phyloP scores from a whole-genome alignment of 139 green algal genomes.

The Tetradesmus lagerheimii region DNA sequence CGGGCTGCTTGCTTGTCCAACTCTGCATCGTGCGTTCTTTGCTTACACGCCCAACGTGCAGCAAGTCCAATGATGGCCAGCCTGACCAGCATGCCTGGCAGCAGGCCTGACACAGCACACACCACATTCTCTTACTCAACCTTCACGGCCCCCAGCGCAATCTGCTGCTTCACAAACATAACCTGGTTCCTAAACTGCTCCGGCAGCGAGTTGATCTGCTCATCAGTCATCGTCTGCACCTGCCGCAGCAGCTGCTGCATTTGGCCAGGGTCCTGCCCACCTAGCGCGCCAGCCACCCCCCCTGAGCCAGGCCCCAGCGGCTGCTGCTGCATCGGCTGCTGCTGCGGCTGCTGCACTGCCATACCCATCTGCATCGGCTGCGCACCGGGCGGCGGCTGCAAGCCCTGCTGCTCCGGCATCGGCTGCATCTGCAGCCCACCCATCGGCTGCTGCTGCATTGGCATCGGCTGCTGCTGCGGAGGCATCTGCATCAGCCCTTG shows the following conservation, averaged over 20 bases:
- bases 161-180: conserved; percentile 83
- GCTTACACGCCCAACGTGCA: no score
- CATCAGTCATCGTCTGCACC: conserved; percentile 87
- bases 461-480: conserved; percentile 4
- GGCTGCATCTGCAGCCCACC: conserved; percentile 10
- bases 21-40: no score
- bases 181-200: conserved; percentile 89
- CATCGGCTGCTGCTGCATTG: neutral
- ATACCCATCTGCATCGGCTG: conserved; percentile 34
- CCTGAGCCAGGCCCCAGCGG: conserved; percentile 26
- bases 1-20: no score
- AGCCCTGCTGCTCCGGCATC: neutral
- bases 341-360: conserved; percentile 49
- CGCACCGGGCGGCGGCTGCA: conserved; percentile 47
- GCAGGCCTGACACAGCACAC: neutral
- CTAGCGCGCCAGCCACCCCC: conserved; percentile 26
- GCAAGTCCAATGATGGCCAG: no score
- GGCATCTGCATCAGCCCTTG: conserved; percentile 10
- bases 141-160: conserved; percentile 49
- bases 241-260: conserved; percentile 81
- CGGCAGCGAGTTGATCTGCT: conserved; percentile 90
- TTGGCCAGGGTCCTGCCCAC: conserved; percentile 16
- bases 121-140: conserved; percentile 11
- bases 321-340: conserved; percentile 45
- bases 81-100: neutral